Percentiles rank a stretch among this genome's conserved stretches.
phyloP scores from a whole-genome alignment of 169 alveolate genomes.

The Eimeria necatrix region DNA sequence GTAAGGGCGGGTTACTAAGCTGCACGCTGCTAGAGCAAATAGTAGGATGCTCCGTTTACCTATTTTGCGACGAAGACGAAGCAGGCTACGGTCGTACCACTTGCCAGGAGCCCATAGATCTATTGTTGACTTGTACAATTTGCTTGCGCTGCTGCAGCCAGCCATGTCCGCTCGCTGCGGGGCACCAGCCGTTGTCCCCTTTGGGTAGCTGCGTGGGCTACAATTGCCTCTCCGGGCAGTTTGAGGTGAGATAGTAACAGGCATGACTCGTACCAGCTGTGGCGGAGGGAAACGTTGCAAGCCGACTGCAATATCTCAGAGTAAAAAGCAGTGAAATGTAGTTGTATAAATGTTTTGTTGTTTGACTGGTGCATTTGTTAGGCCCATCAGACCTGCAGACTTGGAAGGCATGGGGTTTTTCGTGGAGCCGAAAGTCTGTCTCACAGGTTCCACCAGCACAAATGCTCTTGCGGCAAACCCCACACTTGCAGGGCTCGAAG shows the following conservation, averaged over 20 bases:
- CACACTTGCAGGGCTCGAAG: slow-evolving; percentile 67
- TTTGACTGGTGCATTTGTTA: not conserved
- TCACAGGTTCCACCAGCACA: slow-evolving; percentile 56
- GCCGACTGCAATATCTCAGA: no score
- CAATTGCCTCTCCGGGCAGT: slow-evolving; percentile 54
- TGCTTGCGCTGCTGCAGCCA: slow-evolving; percentile 7
- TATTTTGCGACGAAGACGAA: no score
- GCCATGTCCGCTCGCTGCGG: slow-evolving; percentile 43
- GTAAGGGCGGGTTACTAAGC: not conserved
- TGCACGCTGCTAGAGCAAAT: no score
- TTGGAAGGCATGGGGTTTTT: slow-evolving; percentile 37
- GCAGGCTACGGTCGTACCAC: no score
- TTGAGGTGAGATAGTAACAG: slow-evolving; percentile 17
- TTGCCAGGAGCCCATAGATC: no score
- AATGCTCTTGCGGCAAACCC: slow-evolving; percentile 62
- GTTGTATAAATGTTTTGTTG: not conserved
- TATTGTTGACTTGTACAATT: not conserved
- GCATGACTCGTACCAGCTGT: no score
- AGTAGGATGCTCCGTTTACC: no score
- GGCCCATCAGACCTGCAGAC: slow-evolving; percentile 54
- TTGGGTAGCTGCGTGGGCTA: slow-evolving; percentile 77
- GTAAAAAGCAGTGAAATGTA: not conserved
- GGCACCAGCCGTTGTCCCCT: slow-evolving; percentile 69
- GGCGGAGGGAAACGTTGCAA: not conserved
- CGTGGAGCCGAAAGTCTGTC: slow-evolving; percentile 10